Percentiles rank a stretch among this genome's conserved stretches.
phyloP scores from a whole-genome alignment of 371 early-diverging fungal genomes.

The Entomophthora muscae region DNA sequence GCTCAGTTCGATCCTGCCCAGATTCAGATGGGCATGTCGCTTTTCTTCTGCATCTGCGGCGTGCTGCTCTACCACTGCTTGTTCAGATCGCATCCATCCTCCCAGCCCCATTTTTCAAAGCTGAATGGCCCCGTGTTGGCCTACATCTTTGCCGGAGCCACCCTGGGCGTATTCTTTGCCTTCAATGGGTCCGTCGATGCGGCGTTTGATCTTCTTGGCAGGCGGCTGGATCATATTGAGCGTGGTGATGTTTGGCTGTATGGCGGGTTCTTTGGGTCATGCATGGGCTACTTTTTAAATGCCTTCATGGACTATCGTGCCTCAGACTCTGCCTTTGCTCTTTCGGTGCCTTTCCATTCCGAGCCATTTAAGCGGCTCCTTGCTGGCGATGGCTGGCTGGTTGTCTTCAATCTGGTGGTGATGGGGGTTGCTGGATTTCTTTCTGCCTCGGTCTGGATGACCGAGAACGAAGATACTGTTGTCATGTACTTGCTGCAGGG shows the following conservation, averaged over 20 bases:
- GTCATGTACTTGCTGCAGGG: not conserved
- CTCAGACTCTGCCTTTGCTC: slow-evolving; percentile 16
- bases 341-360: not conserved
- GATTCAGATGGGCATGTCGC: slow-evolving; percentile 35
- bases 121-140: slow-evolving; percentile 8
- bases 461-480: not conserved
- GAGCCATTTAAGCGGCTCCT: not conserved
- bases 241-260: slow-evolving; percentile 1
- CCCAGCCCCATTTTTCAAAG: not conserved
- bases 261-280: slow-evolving; percentile 3
- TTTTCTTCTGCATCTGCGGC: slow-evolving; percentile 17
- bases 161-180: not conserved
- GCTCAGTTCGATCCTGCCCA: slow-evolving; percentile 69
- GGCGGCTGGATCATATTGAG: not conserved
- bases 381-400: not conserved
- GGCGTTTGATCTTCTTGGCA: not conserved
- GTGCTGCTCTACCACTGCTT: slow-evolving; percentile 1
- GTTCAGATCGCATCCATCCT: not conserved
- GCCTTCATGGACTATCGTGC: slow-evolving; percentile 7
- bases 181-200: not conserved
- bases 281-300: slow-evolving; percentile 12
- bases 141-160: not conserved
- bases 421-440: not conserved
- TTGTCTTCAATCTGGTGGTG: slow-evolving; percentile 1
- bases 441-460: not conserved